These are phyloP conservation scores for Suillus fuscotomentosus DNA, from an alignment of 768 basidiomycete species.

Conservation along the genomic window DNA sequence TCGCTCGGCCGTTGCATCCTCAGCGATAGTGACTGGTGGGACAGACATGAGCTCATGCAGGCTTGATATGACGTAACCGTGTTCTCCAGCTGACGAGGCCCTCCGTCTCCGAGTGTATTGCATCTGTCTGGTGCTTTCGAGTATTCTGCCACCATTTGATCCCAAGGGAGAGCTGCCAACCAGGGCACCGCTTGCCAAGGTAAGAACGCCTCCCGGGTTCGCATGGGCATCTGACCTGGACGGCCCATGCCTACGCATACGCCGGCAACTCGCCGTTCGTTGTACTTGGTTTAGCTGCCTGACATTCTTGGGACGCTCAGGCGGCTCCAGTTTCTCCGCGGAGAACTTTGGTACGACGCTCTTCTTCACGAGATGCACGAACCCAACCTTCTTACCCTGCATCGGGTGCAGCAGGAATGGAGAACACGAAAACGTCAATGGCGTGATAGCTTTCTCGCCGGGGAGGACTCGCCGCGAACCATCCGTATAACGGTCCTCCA, in stretches of 20 bases:
- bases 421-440: constrained; percentile 73
- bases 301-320: constrained; percentile 19
- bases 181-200: constrained; percentile 4
- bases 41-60: constrained; percentile 6
- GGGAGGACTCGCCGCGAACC: constrained; percentile 43
- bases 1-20: constrained; percentile 4
- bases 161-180: constrained; percentile 13
- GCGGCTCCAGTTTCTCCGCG: constrained; percentile 58
- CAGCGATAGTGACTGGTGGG: neutral
- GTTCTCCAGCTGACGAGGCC: constrained; percentile 49
- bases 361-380: constrained; percentile 75
- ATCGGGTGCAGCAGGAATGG: constrained; percentile 56
- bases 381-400: constrained; percentile 63
- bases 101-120: constrained; percentile 35
- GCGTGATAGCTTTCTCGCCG: constrained; percentile 73
- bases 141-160: neutral
- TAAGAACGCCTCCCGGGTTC: constrained; percentile 5
- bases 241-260: constrained; percentile 14
- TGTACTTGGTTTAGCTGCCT: neutral
- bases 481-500: constrained; percentile 56
- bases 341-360: constrained; percentile 61
- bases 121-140: constrained; percentile 8
- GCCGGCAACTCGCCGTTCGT: constrained; percentile 1
- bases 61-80: constrained; percentile 2
- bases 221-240: constrained; percentile 23